Base-by-base conservation (phyloP, 139 green algal genomes). In the Eudorina sp. region DNA sequence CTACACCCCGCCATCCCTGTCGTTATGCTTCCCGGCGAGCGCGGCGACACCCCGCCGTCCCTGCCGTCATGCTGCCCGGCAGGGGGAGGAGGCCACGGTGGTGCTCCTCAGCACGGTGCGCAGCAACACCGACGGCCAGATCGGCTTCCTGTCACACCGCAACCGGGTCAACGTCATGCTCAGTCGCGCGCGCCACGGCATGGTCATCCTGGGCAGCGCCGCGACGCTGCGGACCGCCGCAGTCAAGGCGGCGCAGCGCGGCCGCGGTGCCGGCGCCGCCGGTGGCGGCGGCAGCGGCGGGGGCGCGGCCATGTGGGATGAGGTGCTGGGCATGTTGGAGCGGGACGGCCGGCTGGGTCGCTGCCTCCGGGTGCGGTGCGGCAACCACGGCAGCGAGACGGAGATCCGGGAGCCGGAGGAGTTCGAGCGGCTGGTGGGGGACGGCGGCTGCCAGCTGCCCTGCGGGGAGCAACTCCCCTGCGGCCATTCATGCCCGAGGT, bases 81-180 rank as follows among this genome's bases (percentile, higher is more conserved):
- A 96, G 89, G 95, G 95, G 29, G 95, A 98, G 89, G 95, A 98
- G 83, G 92, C 91, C 53, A 92, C 90, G 16, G 77, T 97, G 40
- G 79, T 98, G 29, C 94, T 97, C 36, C 41, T 96, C 31, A 95
- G 86, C 51, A 91, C 96, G 6, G 94, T 96, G 0, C 93, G 96
- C 81, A 97, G 94, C 90, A 94, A 94, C 73, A 73, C 83, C 55
- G 60, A 90, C 0, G 92, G 93, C 14, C 51, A 88, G 25, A 94
- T 96, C 77, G 96, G 58, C 58, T 98, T 98, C 90, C 70, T 98
- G 3, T 91, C 88, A 45, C 85, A 89, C 38, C 70, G 86, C 45
- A 96, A 97, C 87, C 90, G 89, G 25, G 89, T 94, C 80, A 97
- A 97, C 88, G 96, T 98, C 68, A 79, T 96, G 89, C 90, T 98